Conservation (phyloP, 1,139 yeast species). For the Pichia sp. region DNA sequence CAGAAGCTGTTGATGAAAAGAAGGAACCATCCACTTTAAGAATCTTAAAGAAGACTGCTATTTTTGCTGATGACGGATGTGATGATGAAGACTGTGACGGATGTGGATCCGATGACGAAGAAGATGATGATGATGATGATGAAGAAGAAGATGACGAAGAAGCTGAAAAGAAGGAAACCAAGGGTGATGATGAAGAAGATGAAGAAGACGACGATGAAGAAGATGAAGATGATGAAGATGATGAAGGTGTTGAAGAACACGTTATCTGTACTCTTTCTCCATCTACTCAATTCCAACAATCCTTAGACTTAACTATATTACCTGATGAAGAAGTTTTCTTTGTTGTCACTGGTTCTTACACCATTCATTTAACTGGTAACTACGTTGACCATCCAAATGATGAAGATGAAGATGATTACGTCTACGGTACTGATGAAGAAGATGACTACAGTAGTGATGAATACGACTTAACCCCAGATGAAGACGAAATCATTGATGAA, state of each 20-base stretch:
- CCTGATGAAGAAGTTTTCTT: constrained; percentile 95
- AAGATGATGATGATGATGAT: constrained; percentile 46
- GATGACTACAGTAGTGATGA: constrained; percentile 65
- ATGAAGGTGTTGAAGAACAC: constrained; percentile 65
- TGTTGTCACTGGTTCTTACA: constrained; percentile 94
- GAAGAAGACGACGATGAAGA: constrained; percentile 51
- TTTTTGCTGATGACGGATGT: constrained; percentile 46
- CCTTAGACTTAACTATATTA: constrained; percentile 82
- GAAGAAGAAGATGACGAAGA: constrained; percentile 34
- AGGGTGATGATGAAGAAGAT: constrained; percentile 39
- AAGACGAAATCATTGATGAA: constrained; percentile 67
- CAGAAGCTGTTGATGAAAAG: constrained; percentile 77
- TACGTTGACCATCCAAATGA: constrained; percentile 94
- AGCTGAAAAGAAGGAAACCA: constrained; percentile 37
- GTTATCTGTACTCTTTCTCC: constrained; percentile 92
- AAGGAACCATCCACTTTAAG: constrained; percentile 85
- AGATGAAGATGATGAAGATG: constrained; percentile 55
- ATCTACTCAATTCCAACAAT: constrained; percentile 80
- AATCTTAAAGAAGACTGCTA: constrained; percentile 69
- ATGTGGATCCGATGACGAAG: constrained; percentile 46
- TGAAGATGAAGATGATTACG: constrained; percentile 55
- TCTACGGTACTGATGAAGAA: constrained; percentile 46
- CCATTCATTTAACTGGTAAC: constrained; percentile 92
- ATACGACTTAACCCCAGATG: constrained; percentile 89
- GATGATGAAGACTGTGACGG: constrained; percentile 52